These are phyloP conservation scores for Lachancea sp. DNA, from an alignment of 805 yeast species.

Conservation along the genomic window DNA sequence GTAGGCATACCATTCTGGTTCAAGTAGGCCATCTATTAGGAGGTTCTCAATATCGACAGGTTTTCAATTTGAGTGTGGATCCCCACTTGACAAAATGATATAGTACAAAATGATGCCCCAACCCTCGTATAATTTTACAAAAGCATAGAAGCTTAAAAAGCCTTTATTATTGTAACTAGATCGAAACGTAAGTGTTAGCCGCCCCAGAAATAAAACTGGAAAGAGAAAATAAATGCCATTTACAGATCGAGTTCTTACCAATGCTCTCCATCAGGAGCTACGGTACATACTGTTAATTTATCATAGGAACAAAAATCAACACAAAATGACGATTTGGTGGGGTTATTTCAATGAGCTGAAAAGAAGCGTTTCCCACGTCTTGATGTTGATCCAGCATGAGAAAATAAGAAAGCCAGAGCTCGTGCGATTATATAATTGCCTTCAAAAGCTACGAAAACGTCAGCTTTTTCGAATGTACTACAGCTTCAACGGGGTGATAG, in stretches of 20 bases:
- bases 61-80: too few species aligned
- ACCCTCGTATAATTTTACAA: too few species aligned
- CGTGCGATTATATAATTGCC: slow-evolving; percentile 12
- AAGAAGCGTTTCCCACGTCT: slow-evolving; percentile 35
- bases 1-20: too few species aligned
- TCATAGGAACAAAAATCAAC: slow-evolving; percentile 74
- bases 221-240: too few species aligned
- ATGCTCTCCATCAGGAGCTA: slow-evolving; percentile 41
- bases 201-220: too few species aligned
- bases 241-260: background rate
- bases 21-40: too few species aligned
- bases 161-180: too few species aligned
- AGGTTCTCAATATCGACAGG: too few species aligned
- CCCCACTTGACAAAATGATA: too few species aligned
- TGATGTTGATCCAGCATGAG: slow-evolving; percentile 21
- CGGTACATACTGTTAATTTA: slow-evolving; percentile 55
- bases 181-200: too few species aligned
- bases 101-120: too few species aligned
- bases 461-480: slow-evolving; percentile 47
- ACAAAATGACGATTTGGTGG: slow-evolving; percentile 74
- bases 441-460: slow-evolving; percentile 30
- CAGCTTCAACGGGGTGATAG: slow-evolving; percentile 59
- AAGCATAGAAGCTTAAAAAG: too few species aligned
- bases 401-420: slow-evolving; percentile 16
- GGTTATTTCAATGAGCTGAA: slow-evolving; percentile 55